Percentiles rank a stretch among this genome's conserved stretches.
These are phyloP conservation scores for Martiniozyma asiatica DNA, from an alignment of 1,139 yeast species.

Conservation along the genomic window DNA sequence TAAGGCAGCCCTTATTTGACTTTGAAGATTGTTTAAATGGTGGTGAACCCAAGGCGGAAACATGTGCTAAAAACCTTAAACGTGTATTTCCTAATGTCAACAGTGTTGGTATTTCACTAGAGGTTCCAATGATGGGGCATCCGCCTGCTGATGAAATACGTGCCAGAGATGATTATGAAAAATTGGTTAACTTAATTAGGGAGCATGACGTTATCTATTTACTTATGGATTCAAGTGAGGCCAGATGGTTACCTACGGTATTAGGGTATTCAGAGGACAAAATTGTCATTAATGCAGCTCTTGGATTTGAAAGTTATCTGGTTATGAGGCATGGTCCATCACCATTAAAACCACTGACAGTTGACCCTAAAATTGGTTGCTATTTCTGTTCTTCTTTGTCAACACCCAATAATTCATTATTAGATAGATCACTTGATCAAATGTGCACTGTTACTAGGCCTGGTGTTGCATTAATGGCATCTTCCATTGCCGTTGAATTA, in stretches of 20 bases:
- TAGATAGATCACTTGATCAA: constrained; percentile 83
- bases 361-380: constrained; percentile 49
- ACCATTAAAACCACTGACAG: no score
- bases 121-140: constrained; percentile 96
- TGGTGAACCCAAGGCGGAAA: constrained; percentile 60
- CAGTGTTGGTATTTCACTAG: constrained; percentile 48
- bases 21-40: constrained; percentile 68
- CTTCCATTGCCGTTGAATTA: constrained; percentile 79
- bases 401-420: constrained; percentile 79
- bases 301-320: constrained; percentile 86
- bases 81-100: constrained; percentile 70
- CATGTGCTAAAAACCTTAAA: constrained; percentile 64
- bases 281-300: constrained; percentile 78
- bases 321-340: constrained; percentile 83
- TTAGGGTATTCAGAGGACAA: constrained; percentile 57
- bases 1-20: constrained; percentile 75
- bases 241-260: constrained; percentile 92
- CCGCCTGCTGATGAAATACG: constrained; percentile 35
- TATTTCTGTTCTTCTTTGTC: constrained; percentile 93
- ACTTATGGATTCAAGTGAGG: constrained; percentile 87
- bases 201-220: constrained; percentile 68
- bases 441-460: constrained; percentile 99
- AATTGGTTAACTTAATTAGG: constrained; percentile 41
- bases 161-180: constrained; percentile 40
- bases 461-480: constrained; percentile 82